Percentiles rank a stretch among this genome's conserved stretches.
These are phyloP conservation scores for Fusarium secorum DNA, from an alignment of 2,329 filamentous ascomycete species.

Conservation along the genomic window DNA sequence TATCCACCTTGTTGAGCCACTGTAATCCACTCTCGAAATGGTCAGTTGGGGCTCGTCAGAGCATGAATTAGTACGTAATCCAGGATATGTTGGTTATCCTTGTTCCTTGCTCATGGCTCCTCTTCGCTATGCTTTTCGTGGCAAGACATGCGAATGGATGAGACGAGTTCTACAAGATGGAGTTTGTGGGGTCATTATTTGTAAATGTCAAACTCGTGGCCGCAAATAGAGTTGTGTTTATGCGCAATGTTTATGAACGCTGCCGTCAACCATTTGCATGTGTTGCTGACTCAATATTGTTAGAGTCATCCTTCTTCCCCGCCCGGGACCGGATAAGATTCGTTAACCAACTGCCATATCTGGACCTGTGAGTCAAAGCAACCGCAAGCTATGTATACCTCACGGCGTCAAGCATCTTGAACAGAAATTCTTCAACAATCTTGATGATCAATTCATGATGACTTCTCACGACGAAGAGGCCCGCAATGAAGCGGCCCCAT, in stretches of 20 bases:
- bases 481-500: slow-evolving; percentile 18
- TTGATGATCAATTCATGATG: neutral
- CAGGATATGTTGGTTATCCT: neutral
- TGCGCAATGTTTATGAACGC: neutral
- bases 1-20: neutral
- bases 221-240: accelerated
- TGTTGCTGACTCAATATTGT: neutral
- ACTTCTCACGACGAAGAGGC: neutral
- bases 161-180: neutral
- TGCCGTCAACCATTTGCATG: neutral
- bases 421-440: neutral
- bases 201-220: neutral
- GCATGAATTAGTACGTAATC: neutral
- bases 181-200: neutral
- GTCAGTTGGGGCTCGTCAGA: neutral
- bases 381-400: neutral
- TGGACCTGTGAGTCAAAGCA: neutral
- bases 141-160: neutral
- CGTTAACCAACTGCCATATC: neutral
- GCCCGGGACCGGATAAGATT: neutral
- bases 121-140: neutral
- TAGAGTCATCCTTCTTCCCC: neutral
- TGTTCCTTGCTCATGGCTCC: neutral
- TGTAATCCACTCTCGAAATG: neutral
- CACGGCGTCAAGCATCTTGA: neutral